A percentile compares a stretch with the other conserved stretches of the same genome.
Evolutionary conservation across 78 protist species (phyloP).

Genomic region (Dictyostelium firmibasis): DNA sequence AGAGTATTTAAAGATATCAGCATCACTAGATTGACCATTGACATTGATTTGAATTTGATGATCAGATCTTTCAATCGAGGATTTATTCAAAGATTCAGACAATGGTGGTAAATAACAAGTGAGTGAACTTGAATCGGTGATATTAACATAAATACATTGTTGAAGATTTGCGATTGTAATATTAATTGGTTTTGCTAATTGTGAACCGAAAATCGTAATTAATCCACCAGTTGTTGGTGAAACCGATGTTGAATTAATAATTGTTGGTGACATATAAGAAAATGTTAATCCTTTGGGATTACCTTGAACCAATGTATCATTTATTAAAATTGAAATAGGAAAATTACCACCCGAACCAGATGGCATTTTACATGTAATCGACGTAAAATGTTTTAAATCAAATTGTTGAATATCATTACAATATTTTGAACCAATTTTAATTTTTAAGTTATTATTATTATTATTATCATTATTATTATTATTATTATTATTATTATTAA

Average conservation of each 20-base stretch:
- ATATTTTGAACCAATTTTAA: neutral
- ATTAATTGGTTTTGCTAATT: neutral
- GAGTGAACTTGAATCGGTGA: neutral
- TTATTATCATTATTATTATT: neutral
- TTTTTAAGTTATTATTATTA: neutral
- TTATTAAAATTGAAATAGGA: neutral
- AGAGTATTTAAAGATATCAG: neutral
- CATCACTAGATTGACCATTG: neutral
- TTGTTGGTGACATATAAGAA: constrained; percentile 24
- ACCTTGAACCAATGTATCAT: neutral
- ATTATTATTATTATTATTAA: neutral
- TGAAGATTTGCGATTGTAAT: neutral
- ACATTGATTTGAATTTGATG: neutral
- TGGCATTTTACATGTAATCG: neutral
- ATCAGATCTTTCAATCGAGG: neutral
- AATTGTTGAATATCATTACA: neutral
- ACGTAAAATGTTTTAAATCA: neutral
- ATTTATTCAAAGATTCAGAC: neutral
- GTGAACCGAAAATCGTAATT: neutral
- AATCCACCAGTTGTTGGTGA: neutral
- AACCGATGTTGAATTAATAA: neutral
- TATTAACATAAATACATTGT: neutral
- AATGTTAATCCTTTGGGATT: neutral
- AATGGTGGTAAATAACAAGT: constrained; percentile 1
- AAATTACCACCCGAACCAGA: neutral